Percentiles rank a stretch among this genome's conserved stretches.
phyloP scores from a whole-genome alignment of 1,284 basidiomycete species.

The Singerocomus rubriflavus region DNA sequence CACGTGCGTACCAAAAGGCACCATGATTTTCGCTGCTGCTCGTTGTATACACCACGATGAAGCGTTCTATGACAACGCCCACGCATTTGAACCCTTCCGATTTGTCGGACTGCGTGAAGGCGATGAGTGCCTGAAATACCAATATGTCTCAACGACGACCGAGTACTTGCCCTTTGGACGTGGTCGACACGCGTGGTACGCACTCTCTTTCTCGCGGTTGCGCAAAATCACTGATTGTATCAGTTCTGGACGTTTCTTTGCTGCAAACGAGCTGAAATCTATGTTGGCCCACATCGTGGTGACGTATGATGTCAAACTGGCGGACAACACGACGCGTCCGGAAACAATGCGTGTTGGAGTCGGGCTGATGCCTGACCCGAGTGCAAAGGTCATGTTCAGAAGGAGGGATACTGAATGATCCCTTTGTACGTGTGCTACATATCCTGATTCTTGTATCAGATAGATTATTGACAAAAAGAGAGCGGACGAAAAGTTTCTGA shows the following conservation, averaged over 20 bases:
- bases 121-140: constrained; percentile 16
- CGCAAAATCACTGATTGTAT: not conserved
- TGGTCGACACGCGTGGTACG: constrained; percentile 17
- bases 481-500: too few relatives aligned
- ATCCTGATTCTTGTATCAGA: too few relatives aligned
- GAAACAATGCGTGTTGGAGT: not conserved
- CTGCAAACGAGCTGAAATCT: constrained; percentile 25
- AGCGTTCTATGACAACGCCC: constrained; percentile 23
- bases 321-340: constrained; percentile 25
- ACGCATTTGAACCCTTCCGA: constrained; percentile 33
- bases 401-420: constrained; percentile 13
- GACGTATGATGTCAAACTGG: constrained; percentile 33
- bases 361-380: not conserved
- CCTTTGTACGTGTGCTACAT: not conserved
- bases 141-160: constrained; percentile 11
- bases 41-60: constrained; percentile 27
- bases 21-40: constrained; percentile 21
- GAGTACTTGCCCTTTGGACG: constrained; percentile 18
- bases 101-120: constrained; percentile 23
- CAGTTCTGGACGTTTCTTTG: constrained; percentile 21
- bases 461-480: too few relatives aligned
- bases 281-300: constrained; percentile 32
- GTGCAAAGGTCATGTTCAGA: constrained; percentile 20
- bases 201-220: not conserved
- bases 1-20: constrained; percentile 37